Base-by-base conservation (phyloP, 169 alveolate species). In the Condylostoma magnum region DNA sequence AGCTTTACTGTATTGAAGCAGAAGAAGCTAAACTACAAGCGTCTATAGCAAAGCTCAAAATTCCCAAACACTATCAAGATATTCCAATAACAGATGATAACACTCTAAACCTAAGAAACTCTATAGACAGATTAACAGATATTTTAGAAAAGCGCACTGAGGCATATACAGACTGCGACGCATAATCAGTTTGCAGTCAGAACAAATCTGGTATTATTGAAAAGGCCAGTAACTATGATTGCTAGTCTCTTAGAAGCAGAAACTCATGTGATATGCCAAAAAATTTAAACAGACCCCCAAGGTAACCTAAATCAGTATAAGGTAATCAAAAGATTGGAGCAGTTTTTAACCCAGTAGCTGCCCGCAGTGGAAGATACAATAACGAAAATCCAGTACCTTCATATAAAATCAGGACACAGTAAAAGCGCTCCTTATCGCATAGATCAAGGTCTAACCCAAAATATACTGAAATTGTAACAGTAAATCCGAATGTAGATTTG, bases 401-500 rank as follows among this genome's bases (percentile, higher is more conserved):
- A 28, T 28, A 57, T n/a, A 2, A 18, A 15, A 20, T 2, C 6
- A 20, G 38, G 20, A 22, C 5, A 8, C 20, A 41, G 22, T 20
- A 41, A 44, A 4, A 37, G 41, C 25, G 10, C 63, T 34, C n/a
- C 6, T 37, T 18, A 53, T 34, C 33, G 65, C 25, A 33, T 27
- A 33, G 51, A 43, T 57, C 30, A 25, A 20, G 15, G 22, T 22
- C 4, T 43, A 37, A 63, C 63, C 31, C 60, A 12, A 20, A 22
- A 4, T 54, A 57, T 18, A 18, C 6, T 15, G 57, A 63, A 4
- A 57, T 63, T 25, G 57, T 63, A 37, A 63, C 27, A 63, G 31
- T 63, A 54, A 63, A 63, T 25, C 73, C 73, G 15, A 63, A 63
- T 28, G 28, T 63, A 12, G 57, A 63, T 44, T 25, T 63, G 28